A percentile compares a stretch with the other conserved stretches of the same genome.
Evolutionary conservation across 2,329 filamentous ascomycete species (phyloP).

Genomic region (Exophiala calicioides): DNA sequence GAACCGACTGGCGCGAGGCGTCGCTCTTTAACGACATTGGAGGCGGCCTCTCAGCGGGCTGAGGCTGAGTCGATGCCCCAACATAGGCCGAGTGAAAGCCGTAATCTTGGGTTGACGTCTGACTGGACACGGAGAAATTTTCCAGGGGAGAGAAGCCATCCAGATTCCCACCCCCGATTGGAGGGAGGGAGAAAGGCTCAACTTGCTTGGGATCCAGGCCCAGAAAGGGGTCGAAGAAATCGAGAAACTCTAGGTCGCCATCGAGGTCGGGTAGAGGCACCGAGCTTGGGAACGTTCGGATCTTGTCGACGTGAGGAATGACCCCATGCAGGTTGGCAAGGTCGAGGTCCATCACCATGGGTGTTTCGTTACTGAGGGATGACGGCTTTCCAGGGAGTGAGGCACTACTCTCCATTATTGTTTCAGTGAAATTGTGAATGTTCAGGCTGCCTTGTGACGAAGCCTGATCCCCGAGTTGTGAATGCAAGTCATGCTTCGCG

Average conservation of each 20-base stretch:
- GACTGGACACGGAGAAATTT: constrained; percentile 22
- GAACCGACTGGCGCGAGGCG: too few relatives aligned
- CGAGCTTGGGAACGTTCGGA: constrained; percentile 23
- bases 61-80: constrained; percentile 4
- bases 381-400: too few relatives aligned
- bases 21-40: too few relatives aligned
- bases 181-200: constrained; percentile 16
- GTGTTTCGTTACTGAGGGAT: neutral
- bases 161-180: constrained; percentile 8
- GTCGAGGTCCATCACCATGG: constrained; percentile 7
- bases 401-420: too few relatives aligned
- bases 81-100: constrained; percentile 14
- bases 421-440: too few relatives aligned
- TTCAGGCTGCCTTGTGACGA: too few relatives aligned
- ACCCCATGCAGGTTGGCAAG: constrained; percentile 14
- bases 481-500: too few relatives aligned
- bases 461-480: too few relatives aligned
- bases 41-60: too few relatives aligned
- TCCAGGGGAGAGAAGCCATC: constrained; percentile 25
- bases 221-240: constrained; percentile 26
- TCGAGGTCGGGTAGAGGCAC: constrained; percentile 23
- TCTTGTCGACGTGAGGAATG: constrained; percentile 21
- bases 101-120: constrained; percentile 21
- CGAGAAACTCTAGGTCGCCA: constrained; percentile 23
- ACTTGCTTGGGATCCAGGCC: constrained; percentile 22